phyloP scores from a whole-genome alignment of 2,329 filamentous ascomycete species.

The Fusarium goolgardi region DNA sequence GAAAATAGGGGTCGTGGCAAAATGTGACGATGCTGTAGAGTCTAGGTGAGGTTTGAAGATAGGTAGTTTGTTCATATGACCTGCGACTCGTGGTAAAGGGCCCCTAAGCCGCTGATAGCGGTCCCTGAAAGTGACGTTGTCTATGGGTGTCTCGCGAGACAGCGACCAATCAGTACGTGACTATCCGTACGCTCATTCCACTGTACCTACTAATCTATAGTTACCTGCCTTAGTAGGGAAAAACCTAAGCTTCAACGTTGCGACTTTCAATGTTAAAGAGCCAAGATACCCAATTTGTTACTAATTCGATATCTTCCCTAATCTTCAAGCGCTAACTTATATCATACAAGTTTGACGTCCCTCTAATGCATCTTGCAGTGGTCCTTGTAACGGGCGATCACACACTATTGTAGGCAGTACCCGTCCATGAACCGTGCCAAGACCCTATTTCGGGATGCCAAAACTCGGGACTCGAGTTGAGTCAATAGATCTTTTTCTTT shows the following conservation, averaged over 20 bases:
- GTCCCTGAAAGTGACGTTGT: slow-evolving; percentile 39
- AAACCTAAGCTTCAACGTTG: not conserved
- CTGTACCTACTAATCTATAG: not conserved
- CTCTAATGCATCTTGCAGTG: not conserved
- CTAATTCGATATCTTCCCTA: not conserved
- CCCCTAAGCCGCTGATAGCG: slow-evolving; percentile 22
- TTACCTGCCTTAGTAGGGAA: no score
- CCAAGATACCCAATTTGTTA: not conserved
- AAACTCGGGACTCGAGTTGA: slow-evolving; percentile 3
- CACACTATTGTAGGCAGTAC: not conserved
- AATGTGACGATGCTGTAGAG: slow-evolving; percentile 16
- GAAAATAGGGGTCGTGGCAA: slow-evolving; percentile 12
- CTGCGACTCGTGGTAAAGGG: slow-evolving; percentile 18
- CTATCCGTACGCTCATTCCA: not conserved
- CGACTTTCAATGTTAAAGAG: not conserved
- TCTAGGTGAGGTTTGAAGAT: slow-evolving; percentile 13
- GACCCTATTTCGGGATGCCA: not conserved
- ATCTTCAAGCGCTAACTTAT: not conserved
- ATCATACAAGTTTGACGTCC: not conserved
- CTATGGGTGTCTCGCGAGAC: slow-evolving; percentile 7
- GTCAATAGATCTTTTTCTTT: slow-evolving; percentile 3
- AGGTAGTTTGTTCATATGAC: slow-evolving; percentile 24
- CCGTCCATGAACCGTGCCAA: not conserved
- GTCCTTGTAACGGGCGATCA: slow-evolving; percentile 10
- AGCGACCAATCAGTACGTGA: slow-evolving; percentile 20